A percentile compares a stretch with the other conserved stretches of the same genome.
phyloP scores from a whole-genome alignment of 768 basidiomycete genomes.

The Trametes maxima region DNA sequence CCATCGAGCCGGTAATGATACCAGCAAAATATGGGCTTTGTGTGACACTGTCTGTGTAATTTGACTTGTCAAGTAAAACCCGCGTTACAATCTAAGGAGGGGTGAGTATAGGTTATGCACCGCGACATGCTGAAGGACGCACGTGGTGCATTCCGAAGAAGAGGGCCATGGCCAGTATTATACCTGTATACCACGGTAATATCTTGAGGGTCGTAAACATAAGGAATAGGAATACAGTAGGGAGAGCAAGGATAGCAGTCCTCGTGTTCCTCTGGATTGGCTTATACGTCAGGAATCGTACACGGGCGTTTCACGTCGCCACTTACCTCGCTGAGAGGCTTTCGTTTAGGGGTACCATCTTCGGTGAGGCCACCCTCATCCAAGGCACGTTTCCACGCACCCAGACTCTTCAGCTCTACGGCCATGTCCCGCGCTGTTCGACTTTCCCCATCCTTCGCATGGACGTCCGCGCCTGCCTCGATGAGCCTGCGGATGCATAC shows the following conservation, averaged over 20 bases:
- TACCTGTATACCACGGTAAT: constrained; percentile 88
- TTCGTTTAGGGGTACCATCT: constrained; percentile 65
- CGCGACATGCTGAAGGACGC: constrained; percentile 34
- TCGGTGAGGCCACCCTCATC: constrained; percentile 86
- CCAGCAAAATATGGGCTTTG: constrained; percentile 92
- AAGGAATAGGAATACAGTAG: constrained; percentile 76
- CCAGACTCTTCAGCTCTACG: constrained; percentile 85
- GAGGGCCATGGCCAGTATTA: constrained; percentile 80
- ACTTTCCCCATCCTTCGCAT: constrained; percentile 78
- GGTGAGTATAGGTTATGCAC: constrained; percentile 22
- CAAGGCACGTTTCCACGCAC: constrained; percentile 86
- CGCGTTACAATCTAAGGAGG: constrained; percentile 71
- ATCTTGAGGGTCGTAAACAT: constrained; percentile 84
- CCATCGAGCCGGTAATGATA: constrained; percentile 81
- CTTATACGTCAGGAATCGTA: not conserved
- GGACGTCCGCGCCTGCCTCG: constrained; percentile 83
- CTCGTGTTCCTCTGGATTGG: constrained; percentile 72
- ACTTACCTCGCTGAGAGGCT: constrained; percentile 72
- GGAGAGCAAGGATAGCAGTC: constrained; percentile 75
- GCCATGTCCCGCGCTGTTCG: constrained; percentile 96
- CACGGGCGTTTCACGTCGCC: not conserved
- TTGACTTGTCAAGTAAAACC: constrained; percentile 79
- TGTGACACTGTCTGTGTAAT: constrained; percentile 80
- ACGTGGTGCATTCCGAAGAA: constrained; percentile 96
- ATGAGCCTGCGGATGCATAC: constrained; percentile 82